phyloP scores from a whole-genome alignment of 164 flowering plant genomes.

The Hamamelis virginiana region DNA sequence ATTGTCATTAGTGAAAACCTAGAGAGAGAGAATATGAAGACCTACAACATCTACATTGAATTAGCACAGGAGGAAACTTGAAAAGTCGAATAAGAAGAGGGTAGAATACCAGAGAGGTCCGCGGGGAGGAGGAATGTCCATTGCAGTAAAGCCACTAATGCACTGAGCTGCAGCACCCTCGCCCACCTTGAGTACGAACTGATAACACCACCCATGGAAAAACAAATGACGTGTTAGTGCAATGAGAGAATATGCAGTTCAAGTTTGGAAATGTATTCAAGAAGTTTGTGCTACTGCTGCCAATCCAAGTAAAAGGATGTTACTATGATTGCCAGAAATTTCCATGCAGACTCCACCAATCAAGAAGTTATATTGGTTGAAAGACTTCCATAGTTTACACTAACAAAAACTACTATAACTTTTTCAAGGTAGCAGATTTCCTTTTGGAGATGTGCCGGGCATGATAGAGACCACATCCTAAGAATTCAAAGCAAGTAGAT shows the following conservation, averaged over 20 bases:
- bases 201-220: conserved; percentile 16
- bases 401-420: no score
- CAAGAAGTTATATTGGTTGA: no score
- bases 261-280: background rate
- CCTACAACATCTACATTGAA: no score
- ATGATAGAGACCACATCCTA: no score
- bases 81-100: background rate
- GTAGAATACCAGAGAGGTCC: conserved; percentile 72
- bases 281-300: background rate
- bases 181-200: conserved; percentile 74
- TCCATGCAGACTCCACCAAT: no score
- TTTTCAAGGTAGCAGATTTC: no score
- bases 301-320: background rate
- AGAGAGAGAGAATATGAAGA: no score
- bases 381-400: no score
- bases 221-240: background rate
- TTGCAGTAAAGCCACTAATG: conserved; percentile 69
- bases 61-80: background rate
- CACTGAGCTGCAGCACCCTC: conserved; percentile 66
- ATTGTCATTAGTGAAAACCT: background rate
- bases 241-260: background rate
- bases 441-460: no score
- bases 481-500: no score
- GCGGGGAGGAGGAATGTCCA: conserved; percentile 73
- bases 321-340: background rate